Evolutionary conservation across 2,329 filamentous ascomycete genomes (phyloP).

Genomic region (Alternaria brassicae): DNA sequence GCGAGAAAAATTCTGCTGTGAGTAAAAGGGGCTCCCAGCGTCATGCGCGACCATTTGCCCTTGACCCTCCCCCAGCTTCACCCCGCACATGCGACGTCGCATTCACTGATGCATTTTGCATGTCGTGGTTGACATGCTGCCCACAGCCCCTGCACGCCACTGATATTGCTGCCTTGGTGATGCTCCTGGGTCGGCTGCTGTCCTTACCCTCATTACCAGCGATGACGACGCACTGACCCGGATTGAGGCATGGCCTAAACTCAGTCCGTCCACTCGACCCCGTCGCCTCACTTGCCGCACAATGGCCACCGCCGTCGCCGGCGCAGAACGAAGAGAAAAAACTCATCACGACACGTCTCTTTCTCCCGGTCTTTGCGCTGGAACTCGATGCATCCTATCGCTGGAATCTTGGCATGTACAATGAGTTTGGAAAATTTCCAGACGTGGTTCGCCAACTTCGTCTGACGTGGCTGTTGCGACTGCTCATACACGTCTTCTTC

Average conservation of each 20-base stretch:
- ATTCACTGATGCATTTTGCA: not conserved
- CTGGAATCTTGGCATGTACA: no score
- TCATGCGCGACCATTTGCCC: conserved; percentile 28
- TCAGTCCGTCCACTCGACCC: conserved; percentile 31
- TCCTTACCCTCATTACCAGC: conserved; percentile 18
- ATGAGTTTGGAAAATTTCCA: no score
- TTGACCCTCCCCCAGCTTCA: conserved; percentile 19
- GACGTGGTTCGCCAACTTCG: no score
- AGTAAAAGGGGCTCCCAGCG: conserved; percentile 34
- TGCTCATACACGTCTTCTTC: conserved; percentile 1
- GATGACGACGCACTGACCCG: conserved; percentile 36
- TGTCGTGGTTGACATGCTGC: conserved; percentile 3
- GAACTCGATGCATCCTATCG: no score
- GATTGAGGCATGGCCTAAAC: conserved; percentile 23
- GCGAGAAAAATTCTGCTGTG: conserved; percentile 38
- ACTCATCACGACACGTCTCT: conserved; percentile 17
- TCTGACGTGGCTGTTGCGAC: no score
- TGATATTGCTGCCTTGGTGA: conserved; percentile 13
- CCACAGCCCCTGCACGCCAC: not conserved
- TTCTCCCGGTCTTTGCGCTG: no score
- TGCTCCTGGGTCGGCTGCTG: conserved; percentile 11
- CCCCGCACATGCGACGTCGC: conserved; percentile 6
- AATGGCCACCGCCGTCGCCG: conserved; percentile 11
- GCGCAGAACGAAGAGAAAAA: conserved; percentile 22
- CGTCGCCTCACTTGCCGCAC: conserved; percentile 31